Evolutionary conservation across 2,329 filamentous ascomycete genomes (phyloP).

Genomic region (Talaromyces albobiverticillius): DNA sequence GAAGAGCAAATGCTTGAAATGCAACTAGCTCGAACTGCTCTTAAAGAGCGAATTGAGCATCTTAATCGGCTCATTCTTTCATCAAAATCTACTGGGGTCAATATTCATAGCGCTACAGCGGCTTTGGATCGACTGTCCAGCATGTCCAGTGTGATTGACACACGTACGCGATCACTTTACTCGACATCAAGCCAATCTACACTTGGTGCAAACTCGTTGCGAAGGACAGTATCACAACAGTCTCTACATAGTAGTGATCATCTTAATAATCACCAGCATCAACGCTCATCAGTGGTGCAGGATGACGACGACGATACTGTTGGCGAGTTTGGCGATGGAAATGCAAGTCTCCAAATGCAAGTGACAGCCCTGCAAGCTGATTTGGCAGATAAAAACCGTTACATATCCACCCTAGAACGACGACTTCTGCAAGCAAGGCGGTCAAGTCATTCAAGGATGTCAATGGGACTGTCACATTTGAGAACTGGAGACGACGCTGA

Average conservation of each 20-base stretch:
- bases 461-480: slow-evolving; percentile 63
- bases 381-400: slow-evolving; percentile 92
- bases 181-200: slow-evolving; percentile 69
- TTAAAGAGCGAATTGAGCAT: slow-evolving; percentile 97
- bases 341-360: slow-evolving; percentile 77
- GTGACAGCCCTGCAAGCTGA: slow-evolving; percentile 93
- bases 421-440: slow-evolving; percentile 84
- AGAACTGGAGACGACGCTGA: slow-evolving; percentile 72
- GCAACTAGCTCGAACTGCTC: slow-evolving; percentile 89
- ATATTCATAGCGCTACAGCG: slow-evolving; percentile 69
- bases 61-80: slow-evolving; percentile 91
- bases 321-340: slow-evolving; percentile 83
- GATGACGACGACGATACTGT: slow-evolving; percentile 64
- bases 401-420: slow-evolving; percentile 91
- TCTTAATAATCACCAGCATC: slow-evolving; percentile 12
- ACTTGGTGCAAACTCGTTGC: slow-evolving; percentile 51
- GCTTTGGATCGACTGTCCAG: slow-evolving; percentile 63
- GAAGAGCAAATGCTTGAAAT: slow-evolving; percentile 99
- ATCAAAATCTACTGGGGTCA: slow-evolving; percentile 94
- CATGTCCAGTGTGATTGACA: slow-evolving; percentile 49
- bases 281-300: slow-evolving; percentile 33
- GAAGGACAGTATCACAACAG: slow-evolving; percentile 65
- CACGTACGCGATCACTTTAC: slow-evolving; percentile 55
- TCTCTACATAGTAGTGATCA: slow-evolving; percentile 52
- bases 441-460: slow-evolving; percentile 84